These are phyloP conservation scores for Bassia scoparia DNA, from an alignment of 148 eudicot genomes.

Conservation along the genomic window DNA sequence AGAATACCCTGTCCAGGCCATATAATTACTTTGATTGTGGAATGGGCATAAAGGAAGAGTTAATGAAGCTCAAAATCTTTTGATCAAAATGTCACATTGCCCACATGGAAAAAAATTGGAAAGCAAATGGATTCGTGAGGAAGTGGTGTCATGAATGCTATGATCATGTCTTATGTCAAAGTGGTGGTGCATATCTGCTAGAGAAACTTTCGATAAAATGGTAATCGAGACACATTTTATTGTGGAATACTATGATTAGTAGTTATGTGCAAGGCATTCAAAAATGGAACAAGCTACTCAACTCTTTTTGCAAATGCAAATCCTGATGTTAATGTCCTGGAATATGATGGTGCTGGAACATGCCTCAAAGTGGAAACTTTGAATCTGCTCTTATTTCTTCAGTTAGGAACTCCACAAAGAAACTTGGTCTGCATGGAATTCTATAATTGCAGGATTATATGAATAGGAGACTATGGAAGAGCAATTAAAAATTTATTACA, in stretches of 20 bases:
- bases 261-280: constrained; percentile 41
- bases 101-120: constrained; percentile 3
- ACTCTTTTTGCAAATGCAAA: constrained; percentile 45
- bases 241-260: constrained; percentile 55
- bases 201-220: constrained; percentile 46
- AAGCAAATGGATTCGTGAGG: constrained; percentile 34
- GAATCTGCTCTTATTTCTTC: constrained; percentile 41
- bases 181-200: constrained; percentile 41
- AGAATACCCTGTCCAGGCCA: no score
- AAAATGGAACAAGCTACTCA: constrained; percentile 49
- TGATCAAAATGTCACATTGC: constrained; percentile 23
- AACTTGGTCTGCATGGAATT: constrained; percentile 50
- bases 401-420: constrained; percentile 35
- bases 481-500: constrained; percentile 42
- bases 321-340: constrained; percentile 51
- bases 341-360: constrained; percentile 46
- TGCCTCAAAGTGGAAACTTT: constrained; percentile 44
- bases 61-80: no score
- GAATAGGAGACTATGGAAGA: constrained; percentile 42
- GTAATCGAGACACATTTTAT: constrained; percentile 37
- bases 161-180: constrained; percentile 60
- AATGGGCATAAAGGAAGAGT: no score
- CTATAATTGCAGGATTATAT: constrained; percentile 43
- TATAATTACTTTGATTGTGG: no score
- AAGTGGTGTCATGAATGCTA: constrained; percentile 52